These are phyloP conservation scores for Monosporozyma unispora DNA, from an alignment of 805 yeast species.

Conservation along the genomic window DNA sequence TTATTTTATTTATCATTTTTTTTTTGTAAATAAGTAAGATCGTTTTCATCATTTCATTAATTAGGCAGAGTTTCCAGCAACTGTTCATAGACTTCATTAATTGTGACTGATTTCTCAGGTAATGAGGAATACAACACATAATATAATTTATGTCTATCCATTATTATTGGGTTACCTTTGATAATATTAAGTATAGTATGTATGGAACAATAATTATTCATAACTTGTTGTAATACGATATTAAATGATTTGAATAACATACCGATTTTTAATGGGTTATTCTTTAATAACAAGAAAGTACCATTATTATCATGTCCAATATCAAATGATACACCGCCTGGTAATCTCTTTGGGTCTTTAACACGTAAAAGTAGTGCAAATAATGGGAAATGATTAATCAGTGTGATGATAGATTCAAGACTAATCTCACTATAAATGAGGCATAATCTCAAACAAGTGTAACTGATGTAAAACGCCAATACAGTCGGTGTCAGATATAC, in stretches of 20 bases:
- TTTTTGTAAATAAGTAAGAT: background rate
- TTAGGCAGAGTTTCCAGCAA: slow-evolving; percentile 2
- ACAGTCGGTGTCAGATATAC: slow-evolving; percentile 80
- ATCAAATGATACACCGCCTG: slow-evolving; percentile 42
- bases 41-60: background rate
- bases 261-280: slow-evolving; percentile 37
- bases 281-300: slow-evolving; percentile 26
- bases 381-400: slow-evolving; percentile 76
- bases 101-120: slow-evolving; percentile 34
- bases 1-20: background rate
- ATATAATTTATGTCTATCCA: slow-evolving; percentile 43
- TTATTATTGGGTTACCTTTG: slow-evolving; percentile 36
- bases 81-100: slow-evolving; percentile 11
- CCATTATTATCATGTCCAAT: slow-evolving; percentile 1
- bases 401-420: slow-evolving; percentile 51
- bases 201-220: slow-evolving; percentile 36
- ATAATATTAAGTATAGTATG: slow-evolving; percentile 34
- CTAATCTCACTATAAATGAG: slow-evolving; percentile 41
- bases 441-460: slow-evolving; percentile 50
- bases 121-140: slow-evolving; percentile 43
- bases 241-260: slow-evolving; percentile 43
- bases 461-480: slow-evolving; percentile 69
- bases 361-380: slow-evolving; percentile 71
- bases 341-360: slow-evolving; percentile 66
- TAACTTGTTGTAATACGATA: slow-evolving; percentile 33